phyloP scores from a whole-genome alignment of 2,329 filamentous ascomycete species.

The Byssochlamys sp. region DNA sequence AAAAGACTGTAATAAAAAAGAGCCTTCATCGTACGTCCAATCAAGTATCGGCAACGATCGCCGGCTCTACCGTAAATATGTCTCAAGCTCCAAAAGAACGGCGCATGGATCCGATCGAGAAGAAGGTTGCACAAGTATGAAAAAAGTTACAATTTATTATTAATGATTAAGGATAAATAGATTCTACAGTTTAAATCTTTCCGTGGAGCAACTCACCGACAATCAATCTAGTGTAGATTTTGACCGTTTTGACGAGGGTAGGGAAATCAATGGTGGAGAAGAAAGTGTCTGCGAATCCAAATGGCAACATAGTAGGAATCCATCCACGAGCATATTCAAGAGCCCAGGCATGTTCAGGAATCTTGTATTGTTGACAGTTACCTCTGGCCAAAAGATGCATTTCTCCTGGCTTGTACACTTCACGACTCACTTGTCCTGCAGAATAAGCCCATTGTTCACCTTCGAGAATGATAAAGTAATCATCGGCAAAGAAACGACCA shows the following conservation, averaged over 20 bases:
- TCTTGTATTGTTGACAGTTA: conserved; percentile 63
- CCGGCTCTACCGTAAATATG: too few relatives aligned
- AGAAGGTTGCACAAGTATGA: too few relatives aligned
- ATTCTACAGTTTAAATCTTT: conserved; percentile 65
- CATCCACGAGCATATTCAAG: conserved; percentile 51
- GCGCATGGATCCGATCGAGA: too few relatives aligned
- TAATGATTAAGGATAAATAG: too few relatives aligned
- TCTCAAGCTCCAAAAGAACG: too few relatives aligned
- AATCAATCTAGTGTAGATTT: conserved; percentile 67
- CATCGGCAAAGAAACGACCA: conserved; percentile 80
- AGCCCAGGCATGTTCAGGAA: conserved; percentile 28
- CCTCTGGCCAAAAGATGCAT: conserved; percentile 44
- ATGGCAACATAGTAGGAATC: conserved; percentile 88
- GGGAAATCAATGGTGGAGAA: conserved; percentile 72
- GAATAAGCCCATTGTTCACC: conserved; percentile 31
- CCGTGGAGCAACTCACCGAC: conserved; percentile 58
- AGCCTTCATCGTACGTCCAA: too few relatives aligned
- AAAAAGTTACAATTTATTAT: too few relatives aligned
- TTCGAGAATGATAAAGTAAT: conserved; percentile 82
- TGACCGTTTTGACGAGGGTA: conserved; percentile 67
- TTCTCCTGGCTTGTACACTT: conserved; percentile 28
- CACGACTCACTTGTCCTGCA: conserved; percentile 27
- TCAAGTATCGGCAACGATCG: too few relatives aligned
- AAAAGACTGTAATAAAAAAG: too few relatives aligned
- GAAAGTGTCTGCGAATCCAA: conserved; percentile 74